phyloP scores from a whole-genome alignment of 257 asterid species.

The Oldenlandia corymbosa region DNA sequence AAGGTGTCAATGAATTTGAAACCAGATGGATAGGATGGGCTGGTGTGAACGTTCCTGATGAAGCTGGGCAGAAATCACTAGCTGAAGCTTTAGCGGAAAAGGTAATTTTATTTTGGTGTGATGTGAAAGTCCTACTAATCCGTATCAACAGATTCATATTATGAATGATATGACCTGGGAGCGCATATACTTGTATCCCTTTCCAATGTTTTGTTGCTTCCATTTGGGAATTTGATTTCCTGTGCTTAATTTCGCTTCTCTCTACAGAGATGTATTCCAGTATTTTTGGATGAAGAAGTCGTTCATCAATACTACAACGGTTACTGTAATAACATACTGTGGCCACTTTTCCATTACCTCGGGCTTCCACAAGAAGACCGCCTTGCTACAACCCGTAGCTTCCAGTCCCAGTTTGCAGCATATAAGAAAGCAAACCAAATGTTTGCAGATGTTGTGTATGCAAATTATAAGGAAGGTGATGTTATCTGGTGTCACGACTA shows the following conservation, averaged over 20 bases:
- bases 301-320: conserved; percentile 96
- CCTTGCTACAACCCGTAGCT: conserved; percentile 85
- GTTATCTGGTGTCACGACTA: conserved; percentile 97
- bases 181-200: no score
- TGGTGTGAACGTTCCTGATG: conserved; percentile 91
- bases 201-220: not conserved
- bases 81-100: conserved; percentile 79
- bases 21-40: conserved; percentile 99
- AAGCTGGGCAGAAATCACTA: conserved; percentile 73
- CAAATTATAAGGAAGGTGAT: conserved; percentile 78
- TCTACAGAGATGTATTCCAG: conserved; percentile 33
- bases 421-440: conserved; percentile 80
- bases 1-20: conserved; percentile 82
- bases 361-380: conserved; percentile 98
- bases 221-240: not conserved
- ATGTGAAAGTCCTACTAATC: not conserved
- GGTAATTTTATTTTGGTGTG: conserved; percentile 32
- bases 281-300: conserved; percentile 81
- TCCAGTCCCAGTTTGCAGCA: conserved; percentile 89
- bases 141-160: not conserved
- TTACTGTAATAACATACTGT: conserved; percentile 79
- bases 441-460: conserved; percentile 91
- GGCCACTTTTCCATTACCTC: conserved; percentile 92
- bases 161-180: no score
- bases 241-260: not conserved